Percentiles rank a stretch among this genome's conserved stretches.
phyloP scores from a whole-genome alignment of 2,329 filamentous ascomycete genomes.

The Acarospora socialis region DNA sequence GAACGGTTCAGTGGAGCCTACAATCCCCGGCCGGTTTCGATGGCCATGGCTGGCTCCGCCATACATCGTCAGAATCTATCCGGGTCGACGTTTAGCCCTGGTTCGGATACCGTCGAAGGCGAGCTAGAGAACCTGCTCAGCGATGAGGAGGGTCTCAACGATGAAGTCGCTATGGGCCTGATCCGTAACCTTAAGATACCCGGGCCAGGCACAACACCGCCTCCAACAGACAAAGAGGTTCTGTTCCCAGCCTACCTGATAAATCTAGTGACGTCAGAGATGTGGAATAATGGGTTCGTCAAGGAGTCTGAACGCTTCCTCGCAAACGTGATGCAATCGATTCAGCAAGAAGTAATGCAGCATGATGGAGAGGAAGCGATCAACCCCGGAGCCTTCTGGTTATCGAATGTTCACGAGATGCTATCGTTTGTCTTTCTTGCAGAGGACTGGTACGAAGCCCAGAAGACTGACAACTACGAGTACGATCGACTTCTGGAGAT shows the following conservation, averaged over 20 bases:
- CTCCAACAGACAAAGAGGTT: constrained; percentile 95
- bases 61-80: constrained; percentile 56
- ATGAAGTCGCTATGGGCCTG: constrained; percentile 90
- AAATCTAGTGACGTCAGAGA: constrained; percentile 96
- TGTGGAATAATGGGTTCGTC: constrained; percentile 99
- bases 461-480: constrained; percentile 98
- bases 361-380: constrained; percentile 95
- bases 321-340: constrained; percentile 98
- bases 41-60: constrained; percentile 61
- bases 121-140: constrained; percentile 88
- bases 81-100: constrained; percentile 63
- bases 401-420: constrained; percentile 99
- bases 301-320: constrained; percentile 98
- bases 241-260: constrained; percentile 98
- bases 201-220: constrained; percentile 67
- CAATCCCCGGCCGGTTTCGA: constrained; percentile 89
- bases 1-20: constrained; percentile 87
- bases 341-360: constrained; percentile 98
- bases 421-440: constrained; percentile 97
- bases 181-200: constrained; percentile 97
- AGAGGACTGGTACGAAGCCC: constrained; percentile 98
- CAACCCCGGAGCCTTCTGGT: constrained; percentile 95
- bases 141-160: constrained; percentile 89
- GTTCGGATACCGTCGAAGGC: constrained; percentile 80
- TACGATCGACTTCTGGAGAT: constrained; percentile 96